Evolutionary conservation across 495 filamentous ascomycete species (phyloP).

Genomic region (Annulohypoxylon maeteangense): DNA sequence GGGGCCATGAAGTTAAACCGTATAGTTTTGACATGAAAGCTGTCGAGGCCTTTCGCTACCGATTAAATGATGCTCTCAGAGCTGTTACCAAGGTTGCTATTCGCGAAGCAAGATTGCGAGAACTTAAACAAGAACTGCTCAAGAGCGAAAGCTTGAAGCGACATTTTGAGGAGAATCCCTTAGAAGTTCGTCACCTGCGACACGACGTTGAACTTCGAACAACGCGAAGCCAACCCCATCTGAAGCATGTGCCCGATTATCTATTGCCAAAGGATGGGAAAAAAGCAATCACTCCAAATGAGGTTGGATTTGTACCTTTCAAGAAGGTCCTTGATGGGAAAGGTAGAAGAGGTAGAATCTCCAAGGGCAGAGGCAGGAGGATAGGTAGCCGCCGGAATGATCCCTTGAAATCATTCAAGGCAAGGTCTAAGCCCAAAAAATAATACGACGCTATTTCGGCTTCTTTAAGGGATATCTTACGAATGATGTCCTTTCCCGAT

Average conservation of each 20-base stretch:
- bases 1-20: constrained; percentile 80
- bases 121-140: constrained; percentile 87
- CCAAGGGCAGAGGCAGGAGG: constrained; percentile 65
- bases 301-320: constrained; percentile 79
- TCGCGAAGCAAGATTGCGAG: constrained; percentile 86
- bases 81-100: constrained; percentile 68
- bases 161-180: constrained; percentile 97
- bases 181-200: constrained; percentile 83
- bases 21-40: constrained; percentile 96
- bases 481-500: constrained; percentile 8
- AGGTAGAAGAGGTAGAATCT: constrained; percentile 76
- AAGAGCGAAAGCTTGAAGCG: constrained; percentile 93
- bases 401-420: constrained; percentile 91
- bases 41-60: constrained; percentile 92
- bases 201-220: constrained; percentile 89
- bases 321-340: constrained; percentile 70
- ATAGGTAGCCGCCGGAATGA: constrained; percentile 69
- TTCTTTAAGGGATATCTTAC: neutral
- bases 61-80: constrained; percentile 81
- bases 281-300: constrained; percentile 68
- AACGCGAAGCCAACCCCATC: constrained; percentile 82
- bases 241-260: constrained; percentile 97
- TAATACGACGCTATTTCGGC: constrained; percentile 9
- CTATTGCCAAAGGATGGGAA: constrained; percentile 83
- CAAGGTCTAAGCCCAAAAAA: constrained; percentile 54